Evolutionary conservation across 306 rosid species (phyloP), one percentile per base, ranked within the genome.

Genomic region (Sophora flavescens): DNA sequence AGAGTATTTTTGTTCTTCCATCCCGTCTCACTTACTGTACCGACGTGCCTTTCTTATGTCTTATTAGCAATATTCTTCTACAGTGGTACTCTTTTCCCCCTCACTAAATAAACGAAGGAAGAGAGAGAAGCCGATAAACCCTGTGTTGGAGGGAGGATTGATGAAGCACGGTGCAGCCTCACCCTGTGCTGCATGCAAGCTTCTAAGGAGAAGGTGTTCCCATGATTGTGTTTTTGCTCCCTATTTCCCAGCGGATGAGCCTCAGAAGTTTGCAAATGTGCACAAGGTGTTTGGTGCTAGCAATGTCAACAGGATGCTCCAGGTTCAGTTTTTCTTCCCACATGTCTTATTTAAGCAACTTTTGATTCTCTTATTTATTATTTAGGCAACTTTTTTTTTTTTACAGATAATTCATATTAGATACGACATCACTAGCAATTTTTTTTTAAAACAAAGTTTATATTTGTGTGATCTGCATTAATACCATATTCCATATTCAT

Each of bases 271-370:
- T 62, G 96, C 97, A 14, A 89, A 88, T 16, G 97, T 92, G n/a
- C 97, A 92, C 80, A 92, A 85, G 62, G 97, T 92, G 2, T 92
- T 92, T 35, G 97, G 97, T 33, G 97, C 97, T 10, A 92, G 97
- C 77, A 92, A 92, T 73, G 90, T 92, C 87, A 90, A 88, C 88
- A 92, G 90, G 78, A 92, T 92, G 97, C 84, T 92, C 15, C 97
- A 89, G 96, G 97, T 61, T 60, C 48, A 3, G 60, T 39, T 30
- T 41, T 10, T 66, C 5, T 38, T 12, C 32, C 30, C 72, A 75
- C 72, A 36, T 52, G 72, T 54, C 57, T 39, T 36, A 44, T 58
- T 76, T 53, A 6, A 12, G 7, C 28, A 75, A 35, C 47, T 73
- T 75, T 51, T 75, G 7, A n/a, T 53, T 65, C 8, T 4, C 41